Conservation (phyloP, 2,329 filamentous ascomycete species). For the Annulohypoxylon truncatum region DNA sequence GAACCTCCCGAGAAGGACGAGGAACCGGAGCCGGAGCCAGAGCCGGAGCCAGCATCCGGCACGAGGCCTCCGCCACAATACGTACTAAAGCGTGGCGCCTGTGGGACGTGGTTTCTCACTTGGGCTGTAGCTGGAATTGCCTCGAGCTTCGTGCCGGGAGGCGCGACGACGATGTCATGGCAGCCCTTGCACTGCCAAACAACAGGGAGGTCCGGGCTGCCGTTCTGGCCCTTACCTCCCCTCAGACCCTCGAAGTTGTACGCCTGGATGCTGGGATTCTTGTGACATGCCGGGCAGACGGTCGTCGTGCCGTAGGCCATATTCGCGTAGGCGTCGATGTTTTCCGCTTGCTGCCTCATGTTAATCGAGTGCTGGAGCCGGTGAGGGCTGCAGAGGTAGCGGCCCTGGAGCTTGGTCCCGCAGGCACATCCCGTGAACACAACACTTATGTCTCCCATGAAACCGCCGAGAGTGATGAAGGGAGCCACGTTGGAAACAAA, state of each 20-base stretch:
- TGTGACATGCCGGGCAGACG: slow-evolving; percentile 51
- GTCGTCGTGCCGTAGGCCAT: slow-evolving; percentile 37
- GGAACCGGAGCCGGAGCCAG: too few relatives aligned
- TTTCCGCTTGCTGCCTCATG: slow-evolving; percentile 38
- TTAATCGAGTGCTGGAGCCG: slow-evolving; percentile 47
- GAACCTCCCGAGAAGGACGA: too few relatives aligned
- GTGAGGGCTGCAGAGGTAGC: slow-evolving; percentile 52
- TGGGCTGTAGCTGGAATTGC: too few relatives aligned
- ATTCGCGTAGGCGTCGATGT: slow-evolving; percentile 47
- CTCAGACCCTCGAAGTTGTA: slow-evolving; percentile 21
- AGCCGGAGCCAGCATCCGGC: too few relatives aligned
- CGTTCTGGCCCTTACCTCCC: slow-evolving; percentile 7
- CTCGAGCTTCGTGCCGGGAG: not conserved
- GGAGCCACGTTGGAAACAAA: not conserved
- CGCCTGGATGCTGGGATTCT: slow-evolving; percentile 28
- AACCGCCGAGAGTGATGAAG: slow-evolving; percentile 10
- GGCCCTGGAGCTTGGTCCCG: slow-evolving; percentile 50
- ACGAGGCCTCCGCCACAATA: too few relatives aligned
- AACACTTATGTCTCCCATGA: slow-evolving; percentile 4
- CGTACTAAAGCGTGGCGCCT: not conserved
- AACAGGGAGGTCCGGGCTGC: too few relatives aligned
- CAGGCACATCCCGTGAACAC: slow-evolving; percentile 55
- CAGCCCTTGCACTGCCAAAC: slow-evolving; percentile 53
- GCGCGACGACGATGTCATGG: slow-evolving; percentile 40
- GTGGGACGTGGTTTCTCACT: too few relatives aligned